These are phyloP conservation scores for Asterella californica DNA, from an alignment of 225 moss, liverwort and hornwort genomes.

Conservation along the genomic window DNA sequence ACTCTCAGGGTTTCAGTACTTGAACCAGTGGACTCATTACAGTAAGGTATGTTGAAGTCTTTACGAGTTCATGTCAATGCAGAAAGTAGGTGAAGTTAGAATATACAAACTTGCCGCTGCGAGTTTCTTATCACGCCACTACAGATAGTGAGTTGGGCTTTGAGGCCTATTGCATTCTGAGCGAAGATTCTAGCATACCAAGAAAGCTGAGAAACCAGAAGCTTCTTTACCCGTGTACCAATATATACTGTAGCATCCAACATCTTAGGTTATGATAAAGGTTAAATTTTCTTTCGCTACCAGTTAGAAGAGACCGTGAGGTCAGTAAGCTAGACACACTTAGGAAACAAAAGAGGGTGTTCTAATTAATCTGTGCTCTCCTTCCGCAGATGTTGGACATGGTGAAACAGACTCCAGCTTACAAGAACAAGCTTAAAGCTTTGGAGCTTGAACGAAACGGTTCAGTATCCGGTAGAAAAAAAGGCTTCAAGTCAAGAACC, in stretches of 20 bases:
- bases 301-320: neutral
- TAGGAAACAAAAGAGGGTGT: neutral
- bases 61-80: neutral
- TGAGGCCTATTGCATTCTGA: too few species aligned
- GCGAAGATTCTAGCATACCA: too few species aligned
- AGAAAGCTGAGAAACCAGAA: too few species aligned
- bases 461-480: slow-evolving; percentile 66
- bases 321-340: neutral
- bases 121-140: neutral
- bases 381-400: slow-evolving; percentile 78
- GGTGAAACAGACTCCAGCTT: slow-evolving; percentile 97
- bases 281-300: neutral
- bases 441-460: slow-evolving; percentile 91
- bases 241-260: neutral
- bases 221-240: too few species aligned
- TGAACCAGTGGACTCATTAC: slow-evolving; percentile 90
- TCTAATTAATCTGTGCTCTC: neutral
- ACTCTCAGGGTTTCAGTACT: slow-evolving; percentile 86
- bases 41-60: slow-evolving; percentile 52
- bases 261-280: neutral
- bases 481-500: slow-evolving; percentile 60
- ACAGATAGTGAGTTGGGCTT: too few species aligned
- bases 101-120: neutral
- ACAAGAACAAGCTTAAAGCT: slow-evolving; percentile 92
- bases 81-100: neutral